Base-by-base conservation (phyloP, 306 rosid species). In the Casuarina glauca region DNA sequence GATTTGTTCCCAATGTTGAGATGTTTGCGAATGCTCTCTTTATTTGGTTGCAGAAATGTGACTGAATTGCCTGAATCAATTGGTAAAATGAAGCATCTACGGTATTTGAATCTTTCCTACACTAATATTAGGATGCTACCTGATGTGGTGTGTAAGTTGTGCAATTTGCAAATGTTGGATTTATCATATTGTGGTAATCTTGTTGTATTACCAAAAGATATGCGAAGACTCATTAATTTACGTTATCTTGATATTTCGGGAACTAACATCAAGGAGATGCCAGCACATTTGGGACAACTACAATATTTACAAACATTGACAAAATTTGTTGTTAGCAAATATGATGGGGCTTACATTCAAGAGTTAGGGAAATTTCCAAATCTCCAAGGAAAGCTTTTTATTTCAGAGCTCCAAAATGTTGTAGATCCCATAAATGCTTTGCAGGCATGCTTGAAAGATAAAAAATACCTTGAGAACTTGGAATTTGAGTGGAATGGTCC, bases 101-200 rank as follows among this genome's bases (percentile, higher is more conserved):
- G 77, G 69, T 83, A 88, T 70, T 75, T 88, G 1, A 75, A 88
- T 20, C 52, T 85, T 11, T 83, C 81, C 36, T 0, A 43, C 4
- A 83, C 77, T 3, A 2, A 2, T 1, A 13, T 87, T 3, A 38
- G 4, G 67, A 9, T 1, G 2, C 10, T 87, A 1, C 86, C 88
- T 3, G 32, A 75, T 50, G 76, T 82, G 13, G n/a, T 77, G 2
- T 1, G 86, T 38, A 8, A 9, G 9, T 70, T 84, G 16, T 70
- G 60, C 42, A 82, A 83, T 57, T 73, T 89, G 35, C 88, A 89
- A 58, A 81, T 84, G 0, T 16, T 87, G 19, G 17, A 70, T 19
- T 63, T 88, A 51, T 50, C 44, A 0, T 3, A 9, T 8, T 88
- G 89, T 66, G 6, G 4, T 2, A 0, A 35, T 39, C 74, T 79